Evolutionary conservation across 2,329 filamentous ascomycete species (phyloP).

Genomic region (Calonectria fujianensis): DNA sequence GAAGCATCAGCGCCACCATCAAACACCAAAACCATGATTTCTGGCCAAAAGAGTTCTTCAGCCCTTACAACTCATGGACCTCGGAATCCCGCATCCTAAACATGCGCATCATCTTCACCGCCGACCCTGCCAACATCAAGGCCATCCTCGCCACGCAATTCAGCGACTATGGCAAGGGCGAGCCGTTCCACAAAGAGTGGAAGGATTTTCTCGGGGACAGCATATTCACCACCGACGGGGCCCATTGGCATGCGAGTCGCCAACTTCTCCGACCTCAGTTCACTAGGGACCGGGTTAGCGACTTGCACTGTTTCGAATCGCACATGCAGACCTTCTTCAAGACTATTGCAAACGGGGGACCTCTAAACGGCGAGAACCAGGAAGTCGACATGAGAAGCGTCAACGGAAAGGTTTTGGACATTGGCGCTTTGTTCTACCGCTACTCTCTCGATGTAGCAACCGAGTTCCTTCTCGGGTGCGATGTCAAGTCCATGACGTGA

Average conservation of each 20-base stretch:
- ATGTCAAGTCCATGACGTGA: constrained; percentile 78
- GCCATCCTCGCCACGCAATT: constrained; percentile 93
- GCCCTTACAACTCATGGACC: constrained; percentile 69
- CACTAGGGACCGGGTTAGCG: constrained; percentile 87
- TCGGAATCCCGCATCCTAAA: constrained; percentile 74
- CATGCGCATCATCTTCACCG: constrained; percentile 82
- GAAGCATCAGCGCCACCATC: constrained; percentile 71
- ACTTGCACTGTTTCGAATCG: constrained; percentile 86
- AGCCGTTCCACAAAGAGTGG: constrained; percentile 84
- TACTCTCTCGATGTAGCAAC: constrained; percentile 90
- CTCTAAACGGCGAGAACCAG: constrained; percentile 76
- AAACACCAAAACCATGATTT: constrained; percentile 75
- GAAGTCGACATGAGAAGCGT: constrained; percentile 77
- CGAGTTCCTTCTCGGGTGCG: constrained; percentile 88
- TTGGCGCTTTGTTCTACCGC: constrained; percentile 87
- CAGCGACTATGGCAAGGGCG: constrained; percentile 86
- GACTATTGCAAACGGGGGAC: constrained; percentile 76
- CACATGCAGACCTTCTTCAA: constrained; percentile 85
- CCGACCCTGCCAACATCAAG: constrained; percentile 93
- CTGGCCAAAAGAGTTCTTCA: constrained; percentile 74
- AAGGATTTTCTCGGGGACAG: constrained; percentile 82
- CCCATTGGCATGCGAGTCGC: constrained; percentile 86
- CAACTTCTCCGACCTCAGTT: constrained; percentile 91
- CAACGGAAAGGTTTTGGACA: constrained; percentile 79
- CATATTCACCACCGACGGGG: constrained; percentile 88